A percentile compares a stretch with the other conserved stretches of the same genome.
phyloP scores from a whole-genome alignment of 805 yeast genomes.

The Candida odintsovae region DNA sequence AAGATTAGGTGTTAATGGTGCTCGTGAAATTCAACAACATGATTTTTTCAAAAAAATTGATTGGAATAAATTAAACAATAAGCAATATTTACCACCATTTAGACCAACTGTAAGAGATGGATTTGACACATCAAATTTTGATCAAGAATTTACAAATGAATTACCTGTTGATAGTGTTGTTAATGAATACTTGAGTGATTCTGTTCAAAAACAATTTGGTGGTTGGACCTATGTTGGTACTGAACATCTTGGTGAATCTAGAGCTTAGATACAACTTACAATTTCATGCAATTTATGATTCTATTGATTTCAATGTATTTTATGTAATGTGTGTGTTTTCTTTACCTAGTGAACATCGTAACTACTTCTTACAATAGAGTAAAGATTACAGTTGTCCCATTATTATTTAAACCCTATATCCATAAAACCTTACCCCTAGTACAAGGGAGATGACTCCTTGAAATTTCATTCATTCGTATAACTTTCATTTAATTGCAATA shows the following conservation, averaged over 20 bases:
- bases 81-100: slow-evolving; percentile 92
- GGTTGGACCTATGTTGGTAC: slow-evolving; percentile 96
- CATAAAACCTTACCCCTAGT: not conserved
- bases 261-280: not conserved
- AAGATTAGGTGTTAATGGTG: slow-evolving; percentile 75
- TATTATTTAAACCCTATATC: not conserved
- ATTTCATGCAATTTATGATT: not conserved
- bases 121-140: slow-evolving; percentile 89
- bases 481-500: not conserved
- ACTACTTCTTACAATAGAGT: no score
- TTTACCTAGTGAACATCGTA: no score
- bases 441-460: no score
- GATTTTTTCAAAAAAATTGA: slow-evolving; percentile 84
- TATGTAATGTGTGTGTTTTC: no score
- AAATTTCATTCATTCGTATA: not conserved
- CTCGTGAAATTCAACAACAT: slow-evolving; percentile 78
- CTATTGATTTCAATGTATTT: not conserved
- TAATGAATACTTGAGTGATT: slow-evolving; percentile 83
- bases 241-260: slow-evolving; percentile 34
- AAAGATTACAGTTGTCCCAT: not conserved
- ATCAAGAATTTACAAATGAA: slow-evolving; percentile 86
- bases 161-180: slow-evolving; percentile 94
- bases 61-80: slow-evolving; percentile 77
- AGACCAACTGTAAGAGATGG: slow-evolving; percentile 86
- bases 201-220: slow-evolving; percentile 97